Conservation (phyloP, 306 rosid species). For the Trifolium pratense region DNA sequence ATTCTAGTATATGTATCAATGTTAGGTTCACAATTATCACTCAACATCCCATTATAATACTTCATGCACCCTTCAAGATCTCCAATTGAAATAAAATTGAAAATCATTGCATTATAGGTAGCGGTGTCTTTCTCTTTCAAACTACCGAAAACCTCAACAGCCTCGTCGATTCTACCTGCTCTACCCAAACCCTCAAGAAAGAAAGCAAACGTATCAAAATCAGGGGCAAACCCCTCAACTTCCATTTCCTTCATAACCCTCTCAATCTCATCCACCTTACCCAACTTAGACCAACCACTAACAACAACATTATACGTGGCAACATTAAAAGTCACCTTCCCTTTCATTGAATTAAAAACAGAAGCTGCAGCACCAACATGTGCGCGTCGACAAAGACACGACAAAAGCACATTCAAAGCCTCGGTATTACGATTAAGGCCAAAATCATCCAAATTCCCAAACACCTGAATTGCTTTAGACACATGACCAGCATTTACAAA, state of each 20-base stretch:
- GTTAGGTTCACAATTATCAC: conserved; percentile 59
- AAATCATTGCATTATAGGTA: conserved; percentile 74
- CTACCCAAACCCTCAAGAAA: conserved; percentile 80
- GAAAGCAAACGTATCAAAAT: conserved; percentile 51
- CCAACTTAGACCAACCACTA: conserved; percentile 77
- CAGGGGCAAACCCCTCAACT: conserved; percentile 62
- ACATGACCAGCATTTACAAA: conserved; percentile 69
- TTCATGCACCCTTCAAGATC: conserved; percentile 60
- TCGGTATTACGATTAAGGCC: conserved; percentile 57
- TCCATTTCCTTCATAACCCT: conserved; percentile 64
- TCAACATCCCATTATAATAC: conserved; percentile 65
- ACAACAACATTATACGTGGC: conserved; percentile 59
- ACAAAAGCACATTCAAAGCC: conserved; percentile 68
- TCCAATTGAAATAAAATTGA: conserved; percentile 59
- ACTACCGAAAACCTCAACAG: conserved; percentile 58
- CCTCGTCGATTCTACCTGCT: conserved; percentile 65
- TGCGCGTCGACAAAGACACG: conserved; percentile 64
- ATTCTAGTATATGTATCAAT: conserved; percentile 63
- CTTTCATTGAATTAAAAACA: conserved; percentile 59
- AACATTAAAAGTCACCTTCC: conserved; percentile 56
- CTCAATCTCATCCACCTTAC: conserved; percentile 65
- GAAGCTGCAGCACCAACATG: conserved; percentile 70
- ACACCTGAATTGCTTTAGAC: conserved; percentile 64
- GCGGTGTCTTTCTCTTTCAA: conserved; percentile 56
- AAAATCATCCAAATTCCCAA: conserved; percentile 58